Percentiles rank a stretch among this genome's conserved stretches.
Conservation (phyloP, 1,139 yeast genomes). For the Chernovozyma sophiae-reginae region DNA sequence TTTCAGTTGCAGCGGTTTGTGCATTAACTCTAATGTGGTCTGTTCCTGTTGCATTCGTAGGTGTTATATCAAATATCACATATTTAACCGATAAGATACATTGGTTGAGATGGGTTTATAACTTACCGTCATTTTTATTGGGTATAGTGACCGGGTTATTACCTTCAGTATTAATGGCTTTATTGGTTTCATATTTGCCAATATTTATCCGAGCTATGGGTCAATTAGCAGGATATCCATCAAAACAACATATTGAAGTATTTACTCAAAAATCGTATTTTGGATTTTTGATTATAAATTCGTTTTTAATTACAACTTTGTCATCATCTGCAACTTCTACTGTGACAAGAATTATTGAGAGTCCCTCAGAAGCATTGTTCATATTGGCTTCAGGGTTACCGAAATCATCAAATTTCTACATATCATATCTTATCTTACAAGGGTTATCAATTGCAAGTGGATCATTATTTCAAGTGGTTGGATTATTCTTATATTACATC, state of each 20-base stretch:
- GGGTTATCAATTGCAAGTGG: constrained; percentile 83
- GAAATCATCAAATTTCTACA: constrained; percentile 82
- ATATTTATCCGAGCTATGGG: constrained; percentile 73
- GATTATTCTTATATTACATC: constrained; percentile 64
- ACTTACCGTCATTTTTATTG: constrained; percentile 53
- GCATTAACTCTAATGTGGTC: constrained; percentile 76
- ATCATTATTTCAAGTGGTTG: constrained; percentile 71
- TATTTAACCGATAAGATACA: constrained; percentile 57
- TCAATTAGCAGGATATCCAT: constrained; percentile 59
- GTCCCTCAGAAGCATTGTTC: constrained; percentile 66
- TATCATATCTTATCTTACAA: constrained; percentile 69
- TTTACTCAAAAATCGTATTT: constrained; percentile 76
- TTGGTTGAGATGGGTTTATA: constrained; percentile 59
- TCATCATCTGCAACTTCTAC: constrained; percentile 74
- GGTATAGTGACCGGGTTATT: constrained; percentile 74
- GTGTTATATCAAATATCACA: constrained; percentile 71
- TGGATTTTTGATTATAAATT: constrained; percentile 67
- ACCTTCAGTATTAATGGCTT: constrained; percentile 64
- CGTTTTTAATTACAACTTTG: constrained; percentile 64
- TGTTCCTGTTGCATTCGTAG: constrained; percentile 92
- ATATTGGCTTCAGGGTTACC: constrained; percentile 76
- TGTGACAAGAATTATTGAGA: constrained; percentile 58
- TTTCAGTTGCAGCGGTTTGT: constrained; percentile 56
- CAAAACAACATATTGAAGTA: constrained; percentile 60
- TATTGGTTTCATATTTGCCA: constrained; percentile 75